Conservation (phyloP, 2,329 filamentous ascomycete species). For the Elsinoe arachidis region DNA sequence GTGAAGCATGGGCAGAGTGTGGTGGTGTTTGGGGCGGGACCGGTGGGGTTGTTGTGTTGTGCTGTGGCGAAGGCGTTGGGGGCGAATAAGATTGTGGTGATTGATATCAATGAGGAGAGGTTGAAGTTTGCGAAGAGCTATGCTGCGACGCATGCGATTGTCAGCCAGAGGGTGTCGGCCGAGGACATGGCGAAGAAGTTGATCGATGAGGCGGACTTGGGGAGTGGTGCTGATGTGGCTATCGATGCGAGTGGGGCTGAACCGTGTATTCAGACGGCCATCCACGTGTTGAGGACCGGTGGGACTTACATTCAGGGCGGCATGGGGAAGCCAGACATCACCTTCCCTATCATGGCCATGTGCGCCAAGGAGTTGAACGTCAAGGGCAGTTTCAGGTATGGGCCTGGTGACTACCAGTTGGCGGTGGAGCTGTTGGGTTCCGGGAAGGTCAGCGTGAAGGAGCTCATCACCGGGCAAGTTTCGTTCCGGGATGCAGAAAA, state of each 20-base stretch:
- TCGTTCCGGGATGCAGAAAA: conserved; percentile 71
- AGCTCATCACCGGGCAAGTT: conserved; percentile 66
- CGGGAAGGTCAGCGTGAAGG: conserved; percentile 64
- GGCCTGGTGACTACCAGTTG: conserved; percentile 63
- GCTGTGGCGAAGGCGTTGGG: conserved; percentile 51
- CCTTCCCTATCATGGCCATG: conserved; percentile 79
- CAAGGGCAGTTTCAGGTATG: conserved; percentile 54
- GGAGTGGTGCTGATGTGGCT: conserved; percentile 60
- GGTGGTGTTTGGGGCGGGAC: conserved; percentile 52
- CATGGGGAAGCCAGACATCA: conserved; percentile 79
- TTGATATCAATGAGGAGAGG: conserved; percentile 47
- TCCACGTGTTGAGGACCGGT: conserved; percentile 60
- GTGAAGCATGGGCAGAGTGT: conserved; percentile 24
- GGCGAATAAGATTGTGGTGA: conserved; percentile 52
- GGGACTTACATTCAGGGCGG: conserved; percentile 74
- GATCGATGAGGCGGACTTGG: conserved; percentile 18
- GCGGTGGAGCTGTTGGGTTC: conserved; percentile 65
- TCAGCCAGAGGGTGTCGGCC: conserved; percentile 25
- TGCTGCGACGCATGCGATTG: conserved; percentile 24
- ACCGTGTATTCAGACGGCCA: conserved; percentile 64
- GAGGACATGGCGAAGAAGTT: conserved; percentile 19
- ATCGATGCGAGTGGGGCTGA: conserved; percentile 76
- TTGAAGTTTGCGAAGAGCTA: conserved; percentile 49
- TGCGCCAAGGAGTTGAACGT: conserved; percentile 80
- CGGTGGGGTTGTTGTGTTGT: conserved; percentile 51